Percentiles rank a stretch among this genome's conserved stretches.
These are phyloP conservation scores for Coriaria nepalensis DNA, from an alignment of 306 rosid species.

Conservation along the genomic window DNA sequence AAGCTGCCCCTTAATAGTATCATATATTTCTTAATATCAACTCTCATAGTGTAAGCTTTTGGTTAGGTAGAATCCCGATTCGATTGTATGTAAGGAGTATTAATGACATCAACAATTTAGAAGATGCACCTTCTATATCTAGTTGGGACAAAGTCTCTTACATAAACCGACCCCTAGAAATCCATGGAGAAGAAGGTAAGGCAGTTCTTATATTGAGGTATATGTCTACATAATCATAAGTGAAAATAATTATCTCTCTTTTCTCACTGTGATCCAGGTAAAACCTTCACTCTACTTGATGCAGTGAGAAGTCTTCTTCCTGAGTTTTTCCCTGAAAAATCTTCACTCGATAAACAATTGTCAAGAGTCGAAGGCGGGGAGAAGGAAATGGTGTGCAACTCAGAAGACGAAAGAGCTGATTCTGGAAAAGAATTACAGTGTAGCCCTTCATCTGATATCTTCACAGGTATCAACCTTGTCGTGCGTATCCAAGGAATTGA, in stretches of 20 bases:
- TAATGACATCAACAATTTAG: slow-evolving; percentile 50
- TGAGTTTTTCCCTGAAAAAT: slow-evolving; percentile 32
- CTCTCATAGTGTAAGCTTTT: slow-evolving; percentile 16
- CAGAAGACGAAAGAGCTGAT: slow-evolving; percentile 16
- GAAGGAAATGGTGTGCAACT: too few species aligned
- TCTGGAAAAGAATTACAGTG: slow-evolving; percentile 21
- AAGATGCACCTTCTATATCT: slow-evolving; percentile 67
- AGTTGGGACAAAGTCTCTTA: slow-evolving; percentile 84
- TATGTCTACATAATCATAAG: not conserved
- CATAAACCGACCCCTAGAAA: slow-evolving; percentile 71
- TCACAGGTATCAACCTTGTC: slow-evolving; percentile 39
- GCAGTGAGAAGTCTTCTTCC: slow-evolving; percentile 70
- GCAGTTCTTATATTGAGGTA: slow-evolving; percentile 1
- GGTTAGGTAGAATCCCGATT: slow-evolving; percentile 68
- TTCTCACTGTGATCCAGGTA: slow-evolving; percentile 33
- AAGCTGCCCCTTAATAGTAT: not conserved
- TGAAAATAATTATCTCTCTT: slow-evolving; percentile 5
- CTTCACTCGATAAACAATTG: slow-evolving; percentile 15
- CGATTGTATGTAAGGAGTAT: slow-evolving; percentile 65
- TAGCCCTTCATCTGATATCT: slow-evolving; percentile 12
- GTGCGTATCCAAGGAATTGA: slow-evolving; percentile 89
- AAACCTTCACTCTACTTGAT: slow-evolving; percentile 51
- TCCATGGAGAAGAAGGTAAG: slow-evolving; percentile 64
- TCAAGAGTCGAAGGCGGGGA: slow-evolving; percentile 12
- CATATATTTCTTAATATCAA: not conserved